Evolutionary conservation across 2,329 filamentous ascomycete genomes (phyloP).

Genomic region (Torrubiella hemipterigena): DNA sequence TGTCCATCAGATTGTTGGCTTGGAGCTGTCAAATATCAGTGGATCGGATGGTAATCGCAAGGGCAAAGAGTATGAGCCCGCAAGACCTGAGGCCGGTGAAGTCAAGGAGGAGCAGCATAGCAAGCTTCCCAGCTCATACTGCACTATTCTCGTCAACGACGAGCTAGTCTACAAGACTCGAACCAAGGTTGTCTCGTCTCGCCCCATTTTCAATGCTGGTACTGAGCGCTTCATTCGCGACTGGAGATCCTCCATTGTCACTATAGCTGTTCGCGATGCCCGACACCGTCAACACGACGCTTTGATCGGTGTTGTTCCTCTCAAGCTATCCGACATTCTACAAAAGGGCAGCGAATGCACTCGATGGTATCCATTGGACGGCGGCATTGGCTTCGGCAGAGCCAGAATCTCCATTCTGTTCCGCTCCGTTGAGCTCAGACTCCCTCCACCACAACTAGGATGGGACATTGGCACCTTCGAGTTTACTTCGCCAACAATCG

Average conservation of each 20-base stretch:
- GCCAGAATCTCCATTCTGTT: slow-evolving; percentile 82
- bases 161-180: slow-evolving; percentile 88
- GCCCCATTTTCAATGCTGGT: slow-evolving; percentile 94
- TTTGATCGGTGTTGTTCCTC: slow-evolving; percentile 79
- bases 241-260: slow-evolving; percentile 80
- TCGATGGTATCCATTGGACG: slow-evolving; percentile 92
- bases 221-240: slow-evolving; percentile 89
- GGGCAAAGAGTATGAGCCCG: slow-evolving; percentile 80
- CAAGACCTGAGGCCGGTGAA: slow-evolving; percentile 69
- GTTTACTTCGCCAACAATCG: slow-evolving; percentile 62
- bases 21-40: slow-evolving; percentile 85
- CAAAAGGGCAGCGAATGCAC: slow-evolving; percentile 78
- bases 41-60: slow-evolving; percentile 72
- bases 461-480: slow-evolving; percentile 96
- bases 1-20: slow-evolving; percentile 87
- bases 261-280: slow-evolving; percentile 77
- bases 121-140: slow-evolving; percentile 80
- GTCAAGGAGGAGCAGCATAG: slow-evolving; percentile 73
- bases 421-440: slow-evolving; percentile 72
- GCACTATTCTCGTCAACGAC: slow-evolving; percentile 83
- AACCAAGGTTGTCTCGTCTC: slow-evolving; percentile 83
- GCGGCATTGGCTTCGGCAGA: slow-evolving; percentile 84
- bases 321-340: slow-evolving; percentile 80
- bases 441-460: slow-evolving; percentile 76
- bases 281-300: slow-evolving; percentile 89